phyloP scores from a whole-genome alignment of 169 alveolate genomes.

The Babesia caballi region DNA sequence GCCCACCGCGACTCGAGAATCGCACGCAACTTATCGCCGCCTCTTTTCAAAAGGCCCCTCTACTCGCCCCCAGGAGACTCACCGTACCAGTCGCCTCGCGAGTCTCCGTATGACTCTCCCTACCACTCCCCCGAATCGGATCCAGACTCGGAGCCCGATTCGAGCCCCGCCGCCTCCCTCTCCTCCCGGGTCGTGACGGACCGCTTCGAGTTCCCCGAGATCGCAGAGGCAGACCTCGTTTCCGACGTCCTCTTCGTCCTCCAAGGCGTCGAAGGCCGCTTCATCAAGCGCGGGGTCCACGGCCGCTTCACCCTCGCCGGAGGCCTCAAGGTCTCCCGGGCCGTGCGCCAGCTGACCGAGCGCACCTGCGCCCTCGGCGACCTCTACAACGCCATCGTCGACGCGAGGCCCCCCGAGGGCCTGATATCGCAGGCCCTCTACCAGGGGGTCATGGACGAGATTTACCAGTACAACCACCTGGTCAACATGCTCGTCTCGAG shows the following conservation, averaged over 20 bases:
- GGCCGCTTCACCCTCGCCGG: constrained; percentile 12
- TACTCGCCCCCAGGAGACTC: too few relatives aligned
- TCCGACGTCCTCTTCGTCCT: constrained; percentile 28
- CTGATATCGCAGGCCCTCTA: constrained; percentile 21
- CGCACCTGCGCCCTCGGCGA: constrained; percentile 27
- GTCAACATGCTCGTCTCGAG: constrained; percentile 21
- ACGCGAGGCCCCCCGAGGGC: constrained; percentile 9
- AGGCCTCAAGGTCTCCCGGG: constrained; percentile 18
- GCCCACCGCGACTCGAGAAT: too few relatives aligned
- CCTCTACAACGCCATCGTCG: constrained; percentile 20
- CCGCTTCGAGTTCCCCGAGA: constrained; percentile 30
- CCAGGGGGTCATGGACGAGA: constrained; percentile 47
- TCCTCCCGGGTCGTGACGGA: constrained; percentile 16
- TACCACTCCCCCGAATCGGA: background rate
- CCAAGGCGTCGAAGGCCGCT: constrained; percentile 50
- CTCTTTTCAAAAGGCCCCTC: too few relatives aligned
- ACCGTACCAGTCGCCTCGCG: background rate
- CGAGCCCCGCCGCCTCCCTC: background rate
- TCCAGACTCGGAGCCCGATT: background rate
- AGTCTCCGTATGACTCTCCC: background rate
- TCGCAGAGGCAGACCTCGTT: constrained; percentile 41
- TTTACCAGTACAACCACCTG: constrained; percentile 17
- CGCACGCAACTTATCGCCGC: too few relatives aligned
- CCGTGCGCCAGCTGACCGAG: constrained; percentile 19
- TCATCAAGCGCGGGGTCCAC: constrained; percentile 7